These are phyloP conservation scores for Vitis hybrid DNA, from an alignment of 177 flowering plant species.

Conservation along the genomic window DNA sequence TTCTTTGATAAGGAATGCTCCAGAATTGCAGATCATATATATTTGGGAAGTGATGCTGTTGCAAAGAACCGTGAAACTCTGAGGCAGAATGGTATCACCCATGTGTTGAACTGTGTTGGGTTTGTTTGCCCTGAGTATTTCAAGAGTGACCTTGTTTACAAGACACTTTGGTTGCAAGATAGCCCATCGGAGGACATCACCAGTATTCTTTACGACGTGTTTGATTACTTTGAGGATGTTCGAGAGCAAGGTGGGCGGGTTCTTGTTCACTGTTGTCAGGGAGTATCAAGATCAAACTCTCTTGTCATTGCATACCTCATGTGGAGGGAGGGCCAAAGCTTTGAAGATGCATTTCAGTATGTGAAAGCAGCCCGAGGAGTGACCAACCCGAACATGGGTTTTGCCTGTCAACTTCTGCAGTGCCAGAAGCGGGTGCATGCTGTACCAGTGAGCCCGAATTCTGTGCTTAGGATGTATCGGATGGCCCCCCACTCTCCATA, in stretches of 20 bases:
- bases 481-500: slow-evolving; percentile 80
- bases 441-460: slow-evolving; percentile 57
- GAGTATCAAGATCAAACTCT: slow-evolving; percentile 66
- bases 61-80: slow-evolving; percentile 63
- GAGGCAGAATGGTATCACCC: slow-evolving; percentile 58
- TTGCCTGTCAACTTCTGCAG: slow-evolving; percentile 70
- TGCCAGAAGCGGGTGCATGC: slow-evolving; percentile 75
- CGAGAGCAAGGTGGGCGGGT: slow-evolving; percentile 66
- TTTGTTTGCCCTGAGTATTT: slow-evolving; percentile 76
- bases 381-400: slow-evolving; percentile 73
- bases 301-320: slow-evolving; percentile 78
- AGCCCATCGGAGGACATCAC: slow-evolving; percentile 74
- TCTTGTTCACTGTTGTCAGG: slow-evolving; percentile 75
- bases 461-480: slow-evolving; percentile 57
- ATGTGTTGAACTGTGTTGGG: slow-evolving; percentile 78
- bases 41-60: slow-evolving; percentile 66
- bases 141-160: slow-evolving; percentile 67
- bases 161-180: slow-evolving; percentile 77
- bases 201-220: slow-evolving; percentile 71
- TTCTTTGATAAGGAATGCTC: slow-evolving; percentile 76
- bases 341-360: slow-evolving; percentile 65
- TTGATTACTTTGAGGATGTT: slow-evolving; percentile 81
- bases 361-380: slow-evolving; percentile 75
- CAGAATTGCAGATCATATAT: slow-evolving; percentile 58
- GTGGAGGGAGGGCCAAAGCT: slow-evolving; percentile 73